Percentiles rank a stretch among this genome's conserved stretches.
Conservation (phyloP, 352 stramenopile genomes). For the Phytophthora niederhauseri region DNA sequence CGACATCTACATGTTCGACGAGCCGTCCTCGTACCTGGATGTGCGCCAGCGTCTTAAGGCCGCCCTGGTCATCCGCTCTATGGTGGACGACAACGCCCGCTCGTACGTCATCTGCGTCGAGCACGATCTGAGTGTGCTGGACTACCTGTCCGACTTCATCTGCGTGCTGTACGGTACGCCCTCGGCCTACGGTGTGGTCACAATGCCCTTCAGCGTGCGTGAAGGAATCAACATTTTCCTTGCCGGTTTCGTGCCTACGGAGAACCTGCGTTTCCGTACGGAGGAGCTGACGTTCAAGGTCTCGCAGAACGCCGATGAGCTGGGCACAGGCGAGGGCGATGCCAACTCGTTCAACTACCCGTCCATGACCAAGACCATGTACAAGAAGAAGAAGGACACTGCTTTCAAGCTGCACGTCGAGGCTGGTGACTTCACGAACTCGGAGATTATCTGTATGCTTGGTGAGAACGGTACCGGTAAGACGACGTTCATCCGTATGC, state of each 20-base stretch:
- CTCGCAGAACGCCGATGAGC: conserved; percentile 92
- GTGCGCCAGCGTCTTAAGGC: conserved; percentile 99
- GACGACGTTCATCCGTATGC: conserved; percentile 99
- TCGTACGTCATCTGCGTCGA: conserved; percentile 99
- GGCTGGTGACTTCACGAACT: conserved; percentile 97
- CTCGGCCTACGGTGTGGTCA: conserved; percentile 99
- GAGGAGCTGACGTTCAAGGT: conserved; percentile 99
- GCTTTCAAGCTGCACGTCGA: conserved; percentile 99
- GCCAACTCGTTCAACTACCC: conserved; percentile 96
- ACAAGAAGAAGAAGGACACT: conserved; percentile 93
- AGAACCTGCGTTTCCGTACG: conserved; percentile 99
- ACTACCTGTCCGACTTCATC: conserved; percentile 99
- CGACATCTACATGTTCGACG: conserved; percentile 99
- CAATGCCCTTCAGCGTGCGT: conserved; percentile 99
- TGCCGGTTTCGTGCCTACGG: conserved; percentile 98
- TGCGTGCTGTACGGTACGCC: conserved; percentile 99
- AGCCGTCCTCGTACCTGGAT: conserved; percentile 99
- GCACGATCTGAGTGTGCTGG: conserved; percentile 99
- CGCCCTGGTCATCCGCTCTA: conserved; percentile 97
- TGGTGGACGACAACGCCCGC: conserved; percentile 90
- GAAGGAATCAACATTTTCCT: conserved; percentile 99
- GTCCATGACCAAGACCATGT: conserved; percentile 98
- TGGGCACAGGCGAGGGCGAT: conserved; percentile 85
- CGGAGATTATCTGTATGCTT: conserved; percentile 99
- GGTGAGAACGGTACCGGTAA: conserved; percentile 99